These are phyloP conservation scores for Talaromyces rugulosus DNA, from an alignment of 2,329 filamentous ascomycete species.

Conservation along the genomic window DNA sequence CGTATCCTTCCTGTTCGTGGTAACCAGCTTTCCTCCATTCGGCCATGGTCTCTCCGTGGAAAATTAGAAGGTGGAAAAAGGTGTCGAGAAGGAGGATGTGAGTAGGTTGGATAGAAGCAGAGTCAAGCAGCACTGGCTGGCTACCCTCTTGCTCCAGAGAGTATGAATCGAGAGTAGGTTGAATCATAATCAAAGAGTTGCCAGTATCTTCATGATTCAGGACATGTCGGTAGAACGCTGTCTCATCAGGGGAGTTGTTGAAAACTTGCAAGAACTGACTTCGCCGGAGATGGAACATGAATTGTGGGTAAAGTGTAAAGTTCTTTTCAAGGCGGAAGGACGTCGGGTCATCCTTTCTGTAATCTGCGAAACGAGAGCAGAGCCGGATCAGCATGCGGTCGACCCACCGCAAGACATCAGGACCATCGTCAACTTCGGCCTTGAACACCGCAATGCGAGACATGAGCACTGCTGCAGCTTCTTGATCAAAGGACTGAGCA, in stretches of 20 bases:
- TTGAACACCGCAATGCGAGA: constrained; percentile 99
- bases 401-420: constrained; percentile 97
- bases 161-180: constrained; percentile 95
- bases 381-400: constrained; percentile 97
- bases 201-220: constrained; percentile 95
- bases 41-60: constrained; percentile 96
- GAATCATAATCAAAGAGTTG: constrained; percentile 98
- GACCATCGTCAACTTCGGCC: constrained; percentile 95
- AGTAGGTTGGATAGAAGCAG: constrained; percentile 89
- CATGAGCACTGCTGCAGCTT: constrained; percentile 96
- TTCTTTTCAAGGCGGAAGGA: constrained; percentile 98
- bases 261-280: constrained; percentile 98
- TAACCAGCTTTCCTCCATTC: constrained; percentile 98
- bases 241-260: constrained; percentile 99
- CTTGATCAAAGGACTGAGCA: constrained; percentile 96
- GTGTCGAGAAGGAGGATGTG: constrained; percentile 94
- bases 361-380: constrained; percentile 95
- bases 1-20: constrained; percentile 95
- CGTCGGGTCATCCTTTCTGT: constrained; percentile 94
- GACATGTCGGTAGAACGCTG: constrained; percentile 96
- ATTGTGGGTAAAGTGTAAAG: constrained; percentile 97
- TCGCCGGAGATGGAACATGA: constrained; percentile 98
- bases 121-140: constrained; percentile 90
- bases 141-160: constrained; percentile 93
- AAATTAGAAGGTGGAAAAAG: constrained; percentile 99